A percentile compares a stretch with the other conserved stretches of the same genome.
Evolutionary conservation across 495 filamentous ascomycete genomes (phyloP).

Genomic region (Penicillium riverlandense): DNA sequence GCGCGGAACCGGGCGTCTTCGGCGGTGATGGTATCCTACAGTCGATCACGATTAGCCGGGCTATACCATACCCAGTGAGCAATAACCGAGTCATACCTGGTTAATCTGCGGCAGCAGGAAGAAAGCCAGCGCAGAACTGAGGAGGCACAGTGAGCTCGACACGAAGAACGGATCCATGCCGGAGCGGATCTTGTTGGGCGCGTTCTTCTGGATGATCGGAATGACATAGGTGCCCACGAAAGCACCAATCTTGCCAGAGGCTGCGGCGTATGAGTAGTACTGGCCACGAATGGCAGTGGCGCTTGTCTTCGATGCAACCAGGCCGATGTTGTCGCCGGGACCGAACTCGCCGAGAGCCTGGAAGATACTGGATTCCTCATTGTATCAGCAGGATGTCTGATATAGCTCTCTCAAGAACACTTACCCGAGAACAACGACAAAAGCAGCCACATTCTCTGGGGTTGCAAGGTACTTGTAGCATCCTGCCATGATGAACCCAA

Average conservation of each 20-base stretch:
- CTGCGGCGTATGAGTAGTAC: slow-evolving; percentile 87
- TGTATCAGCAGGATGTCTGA: no score
- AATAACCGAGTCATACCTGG: slow-evolving; percentile 35
- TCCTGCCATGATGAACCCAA: slow-evolving; percentile 83
- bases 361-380: slow-evolving; percentile 54
- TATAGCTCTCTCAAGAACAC: slow-evolving; percentile 2
- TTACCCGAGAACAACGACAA: slow-evolving; percentile 65
- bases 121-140: slow-evolving; percentile 52
- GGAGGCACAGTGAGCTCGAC: slow-evolving; percentile 54
- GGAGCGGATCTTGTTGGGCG: slow-evolving; percentile 48
- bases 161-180: slow-evolving; percentile 83
- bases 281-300: slow-evolving; percentile 82
- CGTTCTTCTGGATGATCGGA: slow-evolving; percentile 58
- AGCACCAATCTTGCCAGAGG: slow-evolving; percentile 78
- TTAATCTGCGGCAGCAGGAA: slow-evolving; percentile 58
- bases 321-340: slow-evolving; percentile 86
- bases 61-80: neutral
- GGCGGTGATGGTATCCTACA: slow-evolving; percentile 55
- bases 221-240: slow-evolving; percentile 87
- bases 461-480: slow-evolving; percentile 58
- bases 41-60: neutral
- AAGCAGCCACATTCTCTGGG: slow-evolving; percentile 59
- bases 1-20: slow-evolving; percentile 67
- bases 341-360: slow-evolving; percentile 76
- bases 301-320: slow-evolving; percentile 78